Base-by-base conservation (phyloP, 495 filamentous ascomycete genomes). In the Podospora bellae-mahoneyi region DNA sequence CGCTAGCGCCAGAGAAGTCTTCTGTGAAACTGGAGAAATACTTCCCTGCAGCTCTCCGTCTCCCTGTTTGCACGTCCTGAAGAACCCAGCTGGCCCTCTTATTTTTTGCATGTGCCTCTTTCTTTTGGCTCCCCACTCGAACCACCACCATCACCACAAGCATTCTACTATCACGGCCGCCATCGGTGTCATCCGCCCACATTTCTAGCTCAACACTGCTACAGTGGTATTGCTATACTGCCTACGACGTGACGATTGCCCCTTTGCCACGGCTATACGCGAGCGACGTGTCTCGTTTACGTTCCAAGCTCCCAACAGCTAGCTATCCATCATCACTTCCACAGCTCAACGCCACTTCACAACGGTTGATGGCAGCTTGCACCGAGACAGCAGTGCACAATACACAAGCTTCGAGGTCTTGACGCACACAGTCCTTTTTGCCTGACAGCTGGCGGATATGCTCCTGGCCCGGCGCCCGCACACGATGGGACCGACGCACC, bases 401-500 rank as follows among this genome's bases (percentile, higher is more conserved):
- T 26, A 23, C 59, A 61, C 4, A 18, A 15, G 23, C 30, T 32
- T 32, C 26, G 59, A 28, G 23, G 59, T 10, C 26, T 30, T 28
- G 27, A 16, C 16, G 20, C 23, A 26, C 18, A 28, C 59, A 4
- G 30, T 32, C 30, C 7, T 5, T 32, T 32, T 32, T 32, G 7
- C 39, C 15, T 48, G 39, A 18, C 39, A 48, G 39, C 59, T 18
- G 59, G 59, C 59, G 23, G 59, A 61, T 61, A 61, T 61, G 59
- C 26, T 61, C 59, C 23, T 61, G 59, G 27, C 59, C 16, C 59
- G 18, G 59, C 59, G 30, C 26, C 27, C 59, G 30, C 23, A 26
- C 16, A 61, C 19, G 27, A 61, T 61, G 59, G 59, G 56, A 71
- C 79, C 10, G 74, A 75, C 60, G 60, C 71, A 64, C 73, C 70